These are phyloP conservation scores for Annona squamosa DNA, from an alignment of 164 flowering plant species.

Conservation along the genomic window DNA sequence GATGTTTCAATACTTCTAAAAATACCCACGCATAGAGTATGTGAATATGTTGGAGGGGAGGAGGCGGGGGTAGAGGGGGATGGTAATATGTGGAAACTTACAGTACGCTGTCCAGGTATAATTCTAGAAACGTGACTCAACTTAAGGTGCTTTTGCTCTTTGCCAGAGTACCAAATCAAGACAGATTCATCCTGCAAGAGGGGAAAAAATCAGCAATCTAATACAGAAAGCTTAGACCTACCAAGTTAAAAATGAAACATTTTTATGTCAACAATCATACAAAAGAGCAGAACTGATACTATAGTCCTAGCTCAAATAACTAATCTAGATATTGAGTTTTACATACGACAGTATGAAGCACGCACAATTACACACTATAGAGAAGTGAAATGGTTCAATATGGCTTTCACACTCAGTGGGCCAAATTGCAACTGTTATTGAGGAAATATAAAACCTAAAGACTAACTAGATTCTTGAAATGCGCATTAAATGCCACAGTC, in stretches of 20 bases:
- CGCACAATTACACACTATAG: too few relatives aligned
- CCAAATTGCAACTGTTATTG: too few relatives aligned
- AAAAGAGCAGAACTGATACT: not conserved
- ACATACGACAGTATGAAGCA: too few relatives aligned
- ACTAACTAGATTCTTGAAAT: not conserved
- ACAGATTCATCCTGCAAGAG: slow-evolving; percentile 82
- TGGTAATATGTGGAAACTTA: slow-evolving; percentile 28
- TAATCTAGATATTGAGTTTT: not conserved
- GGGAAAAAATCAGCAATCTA: slow-evolving; percentile 8
- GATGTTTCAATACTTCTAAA: not conserved
- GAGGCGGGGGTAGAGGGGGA: not conserved
- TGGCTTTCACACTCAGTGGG: too few relatives aligned
- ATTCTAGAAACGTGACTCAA: slow-evolving; percentile 88
- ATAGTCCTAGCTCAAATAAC: not conserved
- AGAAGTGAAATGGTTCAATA: too few relatives aligned
- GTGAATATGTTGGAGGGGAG: not conserved
- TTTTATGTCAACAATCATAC: not conserved
- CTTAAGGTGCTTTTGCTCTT: slow-evolving; percentile 88
- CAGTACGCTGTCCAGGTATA: slow-evolving; percentile 94
- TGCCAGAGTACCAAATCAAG: slow-evolving; percentile 89
- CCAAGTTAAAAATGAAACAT: not conserved
- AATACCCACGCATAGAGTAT: not conserved
- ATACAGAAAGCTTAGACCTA: not conserved
- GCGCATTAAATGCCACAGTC: not conserved
- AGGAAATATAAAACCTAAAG: not conserved